Conservation (phyloP, 2,329 filamentous ascomycete genomes). For the Penicillium sp. region DNA sequence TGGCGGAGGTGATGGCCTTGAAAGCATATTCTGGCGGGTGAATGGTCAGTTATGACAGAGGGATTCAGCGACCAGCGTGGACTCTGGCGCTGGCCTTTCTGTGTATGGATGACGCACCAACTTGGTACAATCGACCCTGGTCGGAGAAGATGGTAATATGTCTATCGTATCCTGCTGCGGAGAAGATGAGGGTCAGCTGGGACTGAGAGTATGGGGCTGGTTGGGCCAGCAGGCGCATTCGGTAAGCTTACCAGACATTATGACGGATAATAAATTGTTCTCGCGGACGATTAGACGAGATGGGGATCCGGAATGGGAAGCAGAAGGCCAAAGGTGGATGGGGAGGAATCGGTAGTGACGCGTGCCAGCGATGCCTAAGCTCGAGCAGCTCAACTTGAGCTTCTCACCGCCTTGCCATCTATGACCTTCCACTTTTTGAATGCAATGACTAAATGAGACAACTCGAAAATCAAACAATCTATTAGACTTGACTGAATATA, state of each 20-base stretch:
- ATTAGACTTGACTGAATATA: neutral
- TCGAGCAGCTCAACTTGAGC: constrained; percentile 27
- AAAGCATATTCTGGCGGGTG: constrained; percentile 85
- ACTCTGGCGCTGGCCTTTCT: neutral
- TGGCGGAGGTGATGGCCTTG: constrained; percentile 98
- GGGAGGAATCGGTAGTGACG: constrained; percentile 25
- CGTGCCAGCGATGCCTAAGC: constrained; percentile 38
- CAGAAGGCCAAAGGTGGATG: constrained; percentile 13
- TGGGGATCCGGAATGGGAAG: constrained; percentile 3
- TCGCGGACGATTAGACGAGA: constrained; percentile 9
- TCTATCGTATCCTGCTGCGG: constrained; percentile 72
- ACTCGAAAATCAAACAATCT: neutral
- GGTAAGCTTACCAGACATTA: constrained; percentile 42
- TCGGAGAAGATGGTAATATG: constrained; percentile 99
- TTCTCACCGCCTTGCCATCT: constrained; percentile 33
- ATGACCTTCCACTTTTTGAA: neutral
- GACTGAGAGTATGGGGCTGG: constrained; percentile 28
- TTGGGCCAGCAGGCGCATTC: constrained; percentile 6
- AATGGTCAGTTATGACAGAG: constrained; percentile 25
- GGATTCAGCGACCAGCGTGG: constrained; percentile 10
- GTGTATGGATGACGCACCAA: constrained; percentile 55
- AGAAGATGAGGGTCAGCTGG: constrained; percentile 25
- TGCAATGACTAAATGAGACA: no score
- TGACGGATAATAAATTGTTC: constrained; percentile 20
- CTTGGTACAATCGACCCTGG: constrained; percentile 97